Percentiles rank a stretch among this genome's conserved stretches.
Conservation (phyloP, 805 yeast genomes). For the Metschnikowia gelsemii region DNA sequence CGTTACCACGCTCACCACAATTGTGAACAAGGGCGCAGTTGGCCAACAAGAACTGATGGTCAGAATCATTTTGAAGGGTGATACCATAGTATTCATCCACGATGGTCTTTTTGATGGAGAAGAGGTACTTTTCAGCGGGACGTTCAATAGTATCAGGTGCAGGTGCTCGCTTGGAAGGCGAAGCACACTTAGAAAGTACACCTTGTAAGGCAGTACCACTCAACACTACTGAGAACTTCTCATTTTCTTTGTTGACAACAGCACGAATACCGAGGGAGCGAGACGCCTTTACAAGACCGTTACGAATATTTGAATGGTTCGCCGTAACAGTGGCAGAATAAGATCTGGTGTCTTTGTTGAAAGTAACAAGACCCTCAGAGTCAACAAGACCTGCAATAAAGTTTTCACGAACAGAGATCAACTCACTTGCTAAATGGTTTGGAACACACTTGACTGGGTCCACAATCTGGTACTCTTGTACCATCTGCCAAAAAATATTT, state of each 20-base stretch:
- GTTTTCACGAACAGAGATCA: conserved; percentile 8
- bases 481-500: conserved; percentile 7
- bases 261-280: conserved; percentile 11
- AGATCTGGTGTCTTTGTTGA: conserved; percentile 1
- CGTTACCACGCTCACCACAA: conserved; percentile 94
- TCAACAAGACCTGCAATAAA: conserved; percentile 12
- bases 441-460: conserved; percentile 6
- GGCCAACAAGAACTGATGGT: conserved; percentile 12
- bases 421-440: conserved; percentile 3
- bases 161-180: neutral
- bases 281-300: conserved; percentile 7
- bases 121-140: conserved; percentile 1
- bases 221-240: neutral
- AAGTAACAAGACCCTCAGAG: conserved; percentile 2
- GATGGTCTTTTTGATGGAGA: conserved; percentile 3
- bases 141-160: neutral
- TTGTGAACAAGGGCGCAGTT: conserved; percentile 13
- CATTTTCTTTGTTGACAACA: conserved; percentile 1
- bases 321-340: conserved; percentile 4
- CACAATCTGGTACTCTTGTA: conserved; percentile 2
- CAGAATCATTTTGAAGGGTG: conserved; percentile 9
- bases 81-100: conserved; percentile 11
- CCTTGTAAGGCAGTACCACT: conserved; percentile 6
- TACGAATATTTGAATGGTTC: neutral
- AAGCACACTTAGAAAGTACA: conserved; percentile 10